Base-by-base conservation (phyloP, 768 basidiomycete species). In the Pholiota conissans region DNA sequence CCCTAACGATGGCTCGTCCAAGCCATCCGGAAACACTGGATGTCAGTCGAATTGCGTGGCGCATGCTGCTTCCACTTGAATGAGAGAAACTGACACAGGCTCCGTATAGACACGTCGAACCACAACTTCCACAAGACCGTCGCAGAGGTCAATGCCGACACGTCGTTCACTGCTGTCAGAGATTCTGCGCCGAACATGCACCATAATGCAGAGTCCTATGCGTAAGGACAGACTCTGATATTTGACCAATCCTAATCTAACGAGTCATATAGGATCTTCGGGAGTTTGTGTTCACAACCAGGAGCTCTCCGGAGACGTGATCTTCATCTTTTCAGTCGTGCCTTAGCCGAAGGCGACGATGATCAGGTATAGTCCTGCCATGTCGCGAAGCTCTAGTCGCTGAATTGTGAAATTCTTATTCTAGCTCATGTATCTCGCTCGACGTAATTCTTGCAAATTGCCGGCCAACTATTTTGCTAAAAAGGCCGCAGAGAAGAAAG, bases 171-270 rank as follows among this genome's bases (percentile, higher is more conserved):
- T 3, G 30, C 16, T 2, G 29, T 39, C 13, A 40, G 49, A 51
- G 37, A 57, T 49, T 29, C 29, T 24, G 35, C 49, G 7, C 6
- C 3, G 7, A 51, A 49, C 26, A 57, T 57, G 56, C 7, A 57
- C 18, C 9, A 50, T 4, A 57, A 57, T 30, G 56, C 56, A 2
- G 56, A 57, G 18, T 57, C 56, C 7, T 51, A 57, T 27, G 48
- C 48, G 56, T 57, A 32, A 6, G 30, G 7, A 6, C 13, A 13
- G 30, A 6, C 30, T 32, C 13, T 40, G 16, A n/a, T 8, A 22
- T 54, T 5, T 54, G 3, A 22, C 1, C 11, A 39, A 39, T 10
- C 4, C 16, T 32, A 13, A 32, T 32, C 6, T 14, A 39, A 39
- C 16, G 11, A 32, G 16, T n/a, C 11, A 18, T 51, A 27, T 16